Base-by-base conservation (phyloP, 2,329 filamentous ascomycete genomes). In the Myriosclerotinia duriaeana region DNA sequence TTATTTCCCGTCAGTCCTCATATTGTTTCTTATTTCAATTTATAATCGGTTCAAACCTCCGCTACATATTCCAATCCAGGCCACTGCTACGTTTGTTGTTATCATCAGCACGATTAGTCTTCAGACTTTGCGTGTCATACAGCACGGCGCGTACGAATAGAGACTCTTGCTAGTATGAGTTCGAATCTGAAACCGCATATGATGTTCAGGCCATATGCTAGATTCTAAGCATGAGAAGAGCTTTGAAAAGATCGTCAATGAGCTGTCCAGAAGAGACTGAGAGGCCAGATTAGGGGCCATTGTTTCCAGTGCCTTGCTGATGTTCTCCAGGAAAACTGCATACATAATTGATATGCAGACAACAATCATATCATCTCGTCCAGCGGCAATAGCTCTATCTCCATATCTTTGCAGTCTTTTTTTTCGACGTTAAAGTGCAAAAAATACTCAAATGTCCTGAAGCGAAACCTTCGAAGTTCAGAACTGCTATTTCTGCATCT, bases 321-420 rank as follows among this genome's bases (percentile, higher is more conserved):
- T 38, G 14, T 54, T 54, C n/a, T 54, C 17, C 2, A 12, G 53
- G 17, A 77, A 76, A 14, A 74, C 64, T 14, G 72, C 74, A 65
- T 77, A 71, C 5, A 68, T 74, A 53, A 76, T 72, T 7, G 56
- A 64, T 2, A 75, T 56, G 48, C 72, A 72, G 12, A 75, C 64
- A 11, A 34, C 30, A 34, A 34, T 34, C 30, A 34, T 34, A 5
- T 5, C 30, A 34, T 34, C 30, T 3, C 5, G 5, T 34, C 5
- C 5, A 34, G 30, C 5, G 30, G 5, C 30, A 5, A 34, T 34
- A 34, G 30, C 30, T 3, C 2, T 34, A 5, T 34, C 5, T 34
- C 5, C 5, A 34, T 5, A 2, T 34, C 5, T 5, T 34, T 34
- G 30, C 30, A 34, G 30, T n/a, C n/a, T n/a, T n/a, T n/a, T 34